phyloP scores from a whole-genome alignment of 805 yeast species.

The Debaryomyces tyrocola region DNA sequence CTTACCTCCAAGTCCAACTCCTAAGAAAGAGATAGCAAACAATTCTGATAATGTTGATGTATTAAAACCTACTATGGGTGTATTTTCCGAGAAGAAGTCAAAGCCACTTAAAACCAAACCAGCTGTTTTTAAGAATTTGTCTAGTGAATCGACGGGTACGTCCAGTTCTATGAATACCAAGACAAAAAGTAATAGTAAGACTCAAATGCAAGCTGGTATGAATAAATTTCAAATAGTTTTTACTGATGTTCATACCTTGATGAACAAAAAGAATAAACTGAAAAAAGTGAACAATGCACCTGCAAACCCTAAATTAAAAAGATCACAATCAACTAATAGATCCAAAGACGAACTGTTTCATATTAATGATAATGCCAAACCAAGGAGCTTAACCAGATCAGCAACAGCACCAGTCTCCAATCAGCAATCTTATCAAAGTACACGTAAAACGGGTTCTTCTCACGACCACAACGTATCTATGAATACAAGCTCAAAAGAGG shows the following conservation, averaged over 20 bases:
- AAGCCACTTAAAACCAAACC: slow-evolving; percentile 1
- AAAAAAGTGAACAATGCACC: slow-evolving; percentile 3
- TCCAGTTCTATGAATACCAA: slow-evolving; percentile 1
- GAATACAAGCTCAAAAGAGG: slow-evolving; percentile 22
- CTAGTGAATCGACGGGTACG: not conserved
- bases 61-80: slow-evolving; percentile 37
- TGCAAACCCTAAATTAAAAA: not conserved
- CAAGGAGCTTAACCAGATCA: not conserved
- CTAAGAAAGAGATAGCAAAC: slow-evolving; percentile 22
- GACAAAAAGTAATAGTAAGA: slow-evolving; percentile 13
- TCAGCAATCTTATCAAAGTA: not conserved
- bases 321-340: not conserved
- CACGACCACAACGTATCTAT: slow-evolving; percentile 15
- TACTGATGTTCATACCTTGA: slow-evolving; percentile 35
- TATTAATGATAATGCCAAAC: not conserved
- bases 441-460: slow-evolving; percentile 1
- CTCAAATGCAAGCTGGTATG: slow-evolving; percentile 40
- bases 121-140: slow-evolving; percentile 7
- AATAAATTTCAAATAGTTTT: slow-evolving; percentile 49
- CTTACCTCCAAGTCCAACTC: slow-evolving; percentile 40
- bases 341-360: not conserved
- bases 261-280: slow-evolving; percentile 19
- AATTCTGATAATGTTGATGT: slow-evolving; percentile 7
- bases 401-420: not conserved
- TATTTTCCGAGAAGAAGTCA: slow-evolving; percentile 29